Evolutionary conservation across 2,329 filamentous ascomycete genomes (phyloP).

Genomic region (Stachybotrys elegans): DNA sequence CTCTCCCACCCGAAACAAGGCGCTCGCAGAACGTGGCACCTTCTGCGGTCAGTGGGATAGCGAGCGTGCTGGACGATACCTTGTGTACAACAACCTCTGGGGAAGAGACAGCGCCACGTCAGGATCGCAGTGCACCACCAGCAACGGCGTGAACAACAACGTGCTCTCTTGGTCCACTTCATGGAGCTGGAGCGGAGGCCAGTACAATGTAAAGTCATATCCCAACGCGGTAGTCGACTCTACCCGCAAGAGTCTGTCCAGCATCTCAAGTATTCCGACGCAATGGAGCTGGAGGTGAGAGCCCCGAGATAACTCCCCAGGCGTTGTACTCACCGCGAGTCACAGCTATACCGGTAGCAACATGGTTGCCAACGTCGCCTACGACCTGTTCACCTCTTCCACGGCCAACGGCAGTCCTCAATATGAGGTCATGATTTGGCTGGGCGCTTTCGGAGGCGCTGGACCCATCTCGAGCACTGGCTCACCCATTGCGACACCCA

Average conservation of each 20-base stretch:
- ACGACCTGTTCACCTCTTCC: conserved; percentile 51
- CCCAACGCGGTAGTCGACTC: conserved; percentile 33
- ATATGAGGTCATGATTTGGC: conserved; percentile 31
- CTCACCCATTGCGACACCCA: conserved; percentile 46
- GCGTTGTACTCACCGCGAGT: background rate
- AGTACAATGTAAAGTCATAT: conserved; percentile 35
- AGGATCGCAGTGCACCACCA: conserved; percentile 33
- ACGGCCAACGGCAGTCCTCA: conserved; percentile 38
- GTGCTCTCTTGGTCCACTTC: conserved; percentile 32
- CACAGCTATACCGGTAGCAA: conserved; percentile 37
- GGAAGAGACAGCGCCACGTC: conserved; percentile 23
- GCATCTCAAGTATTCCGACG: conserved; percentile 24
- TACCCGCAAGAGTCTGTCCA: conserved; percentile 19
- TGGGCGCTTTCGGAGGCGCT: conserved; percentile 13
- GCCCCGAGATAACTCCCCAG: background rate
- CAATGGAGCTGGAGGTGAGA: conserved; percentile 26
- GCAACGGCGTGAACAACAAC: conserved; percentile 26
- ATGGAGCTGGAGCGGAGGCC: conserved; percentile 33
- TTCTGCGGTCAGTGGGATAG: conserved; percentile 19
- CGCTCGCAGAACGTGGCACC: background rate
- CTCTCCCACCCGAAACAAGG: background rate
- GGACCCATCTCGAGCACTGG: conserved; percentile 36
- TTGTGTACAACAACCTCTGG: conserved; percentile 38
- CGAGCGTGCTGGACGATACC: conserved; percentile 14
- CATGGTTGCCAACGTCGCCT: conserved; percentile 51